phyloP scores from a whole-genome alignment of 2,329 filamentous ascomycete genomes.

The Allantophomopsis lycopodina region DNA sequence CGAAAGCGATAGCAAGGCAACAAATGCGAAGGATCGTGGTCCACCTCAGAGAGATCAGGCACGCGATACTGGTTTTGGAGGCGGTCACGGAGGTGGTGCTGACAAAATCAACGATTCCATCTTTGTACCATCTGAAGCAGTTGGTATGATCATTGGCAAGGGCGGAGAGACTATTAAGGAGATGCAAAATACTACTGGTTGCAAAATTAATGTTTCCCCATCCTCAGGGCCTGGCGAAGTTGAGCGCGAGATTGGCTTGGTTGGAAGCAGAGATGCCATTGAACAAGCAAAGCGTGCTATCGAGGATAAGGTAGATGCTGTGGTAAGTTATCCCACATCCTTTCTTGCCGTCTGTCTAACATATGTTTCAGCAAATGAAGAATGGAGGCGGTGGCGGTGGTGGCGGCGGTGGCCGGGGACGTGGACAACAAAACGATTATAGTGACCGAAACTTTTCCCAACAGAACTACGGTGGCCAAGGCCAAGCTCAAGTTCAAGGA shows the following conservation, averaged over 20 bases:
- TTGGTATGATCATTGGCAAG: conserved; percentile 95
- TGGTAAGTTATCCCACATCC: conserved; percentile 42
- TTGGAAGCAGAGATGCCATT: conserved; percentile 67
- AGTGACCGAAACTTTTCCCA: conserved; percentile 39
- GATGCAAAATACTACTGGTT: conserved; percentile 77
- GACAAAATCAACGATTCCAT: conserved; percentile 76
- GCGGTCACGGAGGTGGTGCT: conserved; percentile 19
- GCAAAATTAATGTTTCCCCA: conserved; percentile 89
- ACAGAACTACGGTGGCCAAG: conserved; percentile 28
- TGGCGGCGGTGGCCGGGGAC: conserved; percentile 28
- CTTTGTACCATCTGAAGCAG: conserved; percentile 76
- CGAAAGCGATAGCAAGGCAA: conserved; percentile 64
- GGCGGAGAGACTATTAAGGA: conserved; percentile 89
- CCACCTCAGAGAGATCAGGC: conserved; percentile 28
- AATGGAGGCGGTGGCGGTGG: conserved; percentile 29
- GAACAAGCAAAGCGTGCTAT: conserved; percentile 72
- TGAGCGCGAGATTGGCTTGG: conserved; percentile 75
- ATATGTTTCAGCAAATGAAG: conserved; percentile 33
- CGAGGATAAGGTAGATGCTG: conserved; percentile 83
- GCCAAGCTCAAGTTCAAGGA: conserved; percentile 23
- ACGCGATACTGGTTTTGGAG: conserved; percentile 26
- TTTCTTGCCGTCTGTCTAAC: conserved; percentile 5
- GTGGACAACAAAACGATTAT: conserved; percentile 34
- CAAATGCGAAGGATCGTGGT: conserved; percentile 18
- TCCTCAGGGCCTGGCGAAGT: conserved; percentile 64